Conservation (phyloP, 2,329 filamentous ascomycete genomes). For the Akanthomyces dipterigenus region DNA sequence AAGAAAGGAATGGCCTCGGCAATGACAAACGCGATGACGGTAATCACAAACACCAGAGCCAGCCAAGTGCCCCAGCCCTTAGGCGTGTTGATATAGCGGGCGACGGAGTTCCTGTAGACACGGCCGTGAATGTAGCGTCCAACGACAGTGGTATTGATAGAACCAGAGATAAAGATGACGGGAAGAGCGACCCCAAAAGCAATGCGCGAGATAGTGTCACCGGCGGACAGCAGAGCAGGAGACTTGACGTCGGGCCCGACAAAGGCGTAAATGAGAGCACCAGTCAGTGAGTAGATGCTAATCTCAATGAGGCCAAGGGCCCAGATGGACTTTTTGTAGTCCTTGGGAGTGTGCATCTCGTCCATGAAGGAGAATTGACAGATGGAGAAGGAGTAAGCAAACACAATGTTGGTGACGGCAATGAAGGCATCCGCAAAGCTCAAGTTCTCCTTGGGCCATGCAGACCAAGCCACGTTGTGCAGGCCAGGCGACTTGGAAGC, state of each 20-base stretch:
- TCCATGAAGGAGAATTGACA: conserved; percentile 49
- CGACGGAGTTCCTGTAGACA: conserved; percentile 35
- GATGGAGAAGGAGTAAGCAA: conserved; percentile 57
- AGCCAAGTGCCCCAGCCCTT: conserved; percentile 51
- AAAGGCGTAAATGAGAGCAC: conserved; percentile 62
- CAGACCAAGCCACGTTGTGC: conserved; percentile 32
- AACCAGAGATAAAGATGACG: conserved; percentile 68
- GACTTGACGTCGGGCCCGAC: conserved; percentile 56
- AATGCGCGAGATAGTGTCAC: conserved; percentile 52
- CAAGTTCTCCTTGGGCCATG: conserved; percentile 38
- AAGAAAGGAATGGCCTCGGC: conserved; percentile 70
- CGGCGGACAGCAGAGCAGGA: conserved; percentile 62
- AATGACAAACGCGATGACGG: conserved; percentile 62
- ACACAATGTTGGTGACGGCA: conserved; percentile 61
- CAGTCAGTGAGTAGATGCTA: conserved; percentile 59
- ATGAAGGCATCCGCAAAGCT: conserved; percentile 51
- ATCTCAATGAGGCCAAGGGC: conserved; percentile 57
- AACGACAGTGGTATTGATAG: conserved; percentile 53
- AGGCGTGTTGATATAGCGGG: conserved; percentile 41
- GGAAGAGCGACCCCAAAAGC: conserved; percentile 65
- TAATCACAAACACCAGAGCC: conserved; percentile 48
- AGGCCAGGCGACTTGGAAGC: conserved; percentile 24
- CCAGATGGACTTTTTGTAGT: conserved; percentile 49
- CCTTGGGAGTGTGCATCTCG: conserved; percentile 43
- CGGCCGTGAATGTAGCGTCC: conserved; percentile 40